These are phyloP conservation scores for Fusarium staphyleae DNA, from an alignment of 2,329 filamentous ascomycete genomes.

Conservation along the genomic window DNA sequence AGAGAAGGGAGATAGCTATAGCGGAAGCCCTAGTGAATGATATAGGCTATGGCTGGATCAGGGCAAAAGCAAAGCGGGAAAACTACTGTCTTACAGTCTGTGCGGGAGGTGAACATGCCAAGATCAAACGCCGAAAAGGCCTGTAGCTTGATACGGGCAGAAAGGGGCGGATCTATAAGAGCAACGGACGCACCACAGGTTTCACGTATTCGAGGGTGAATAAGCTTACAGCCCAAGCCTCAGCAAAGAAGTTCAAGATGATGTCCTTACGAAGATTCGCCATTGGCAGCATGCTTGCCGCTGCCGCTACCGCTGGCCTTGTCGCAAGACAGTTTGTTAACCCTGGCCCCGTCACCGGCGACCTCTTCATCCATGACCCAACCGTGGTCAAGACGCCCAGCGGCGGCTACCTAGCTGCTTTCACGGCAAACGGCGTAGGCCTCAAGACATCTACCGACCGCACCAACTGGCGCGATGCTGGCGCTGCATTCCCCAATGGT, in stretches of 20 bases:
- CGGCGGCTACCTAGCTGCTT: slow-evolving; percentile 41
- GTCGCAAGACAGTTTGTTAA: not conserved
- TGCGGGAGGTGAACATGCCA: too few relatives aligned
- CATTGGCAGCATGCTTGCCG: slow-evolving; percentile 35
- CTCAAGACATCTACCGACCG: slow-evolving; percentile 46
- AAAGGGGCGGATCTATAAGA: too few relatives aligned
- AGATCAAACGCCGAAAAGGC: too few relatives aligned
- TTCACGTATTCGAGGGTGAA: too few relatives aligned
- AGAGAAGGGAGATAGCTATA: too few relatives aligned
- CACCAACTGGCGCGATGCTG: slow-evolving; percentile 42
- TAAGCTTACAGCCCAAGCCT: too few relatives aligned
- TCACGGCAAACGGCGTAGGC: slow-evolving; percentile 39
- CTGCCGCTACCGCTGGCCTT: slow-evolving; percentile 6
- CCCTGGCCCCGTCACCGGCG: slow-evolving; percentile 40
- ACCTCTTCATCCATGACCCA: slow-evolving; percentile 42
- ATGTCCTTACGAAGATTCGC: slow-evolving; percentile 29
- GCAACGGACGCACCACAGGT: too few relatives aligned
- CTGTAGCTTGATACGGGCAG: too few relatives aligned
- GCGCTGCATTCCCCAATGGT: slow-evolving; percentile 42
- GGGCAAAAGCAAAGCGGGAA: too few relatives aligned
- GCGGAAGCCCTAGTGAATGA: too few relatives aligned
- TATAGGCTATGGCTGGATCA: too few relatives aligned
- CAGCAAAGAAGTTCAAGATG: slow-evolving; percentile 5
- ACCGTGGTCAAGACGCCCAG: slow-evolving; percentile 41
- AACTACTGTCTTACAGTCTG: too few relatives aligned